phyloP scores from a whole-genome alignment of 2,329 filamentous ascomycete genomes.

The Pseudonectria foliicola region DNA sequence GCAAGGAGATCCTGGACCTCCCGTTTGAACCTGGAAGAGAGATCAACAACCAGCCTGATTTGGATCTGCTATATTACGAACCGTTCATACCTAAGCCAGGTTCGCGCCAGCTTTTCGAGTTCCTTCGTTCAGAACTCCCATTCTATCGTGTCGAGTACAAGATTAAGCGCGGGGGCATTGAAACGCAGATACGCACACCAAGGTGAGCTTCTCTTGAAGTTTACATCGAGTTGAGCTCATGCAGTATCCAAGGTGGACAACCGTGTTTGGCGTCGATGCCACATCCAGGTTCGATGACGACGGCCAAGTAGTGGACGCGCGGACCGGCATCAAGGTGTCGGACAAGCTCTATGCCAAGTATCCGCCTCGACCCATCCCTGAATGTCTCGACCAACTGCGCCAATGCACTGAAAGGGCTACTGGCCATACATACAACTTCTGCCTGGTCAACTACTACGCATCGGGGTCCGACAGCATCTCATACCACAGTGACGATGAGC shows the following conservation, averaged over 20 bases:
- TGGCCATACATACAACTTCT: conserved; percentile 67
- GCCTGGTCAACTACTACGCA: conserved; percentile 79
- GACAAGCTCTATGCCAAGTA: conserved; percentile 50
- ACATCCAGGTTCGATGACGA: conserved; percentile 52
- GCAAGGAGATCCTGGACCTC: conserved; percentile 32
- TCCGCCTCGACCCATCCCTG: conserved; percentile 61
- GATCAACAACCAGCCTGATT: conserved; percentile 61
- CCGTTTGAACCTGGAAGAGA: conserved; percentile 45
- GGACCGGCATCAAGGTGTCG: conserved; percentile 29
- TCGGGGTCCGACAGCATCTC: conserved; percentile 68
- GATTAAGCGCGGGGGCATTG: conserved; percentile 57
- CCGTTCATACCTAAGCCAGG: conserved; percentile 58
- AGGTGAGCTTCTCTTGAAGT: conserved; percentile 25
- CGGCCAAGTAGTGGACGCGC: conserved; percentile 38
- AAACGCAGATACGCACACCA: conserved; percentile 53
- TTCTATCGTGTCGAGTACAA: conserved; percentile 72
- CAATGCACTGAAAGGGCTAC: conserved; percentile 58
- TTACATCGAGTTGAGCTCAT: conserved; percentile 1
- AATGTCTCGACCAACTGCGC: conserved; percentile 59
- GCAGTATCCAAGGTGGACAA: conserved; percentile 34
- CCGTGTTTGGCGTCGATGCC: conserved; percentile 52
- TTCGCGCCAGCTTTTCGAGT: conserved; percentile 57
- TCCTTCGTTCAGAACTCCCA: conserved; percentile 62
- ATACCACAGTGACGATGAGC: conserved; percentile 75
- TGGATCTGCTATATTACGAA: conserved; percentile 70